Conservation (phyloP, 331 rosid genomes). For the Cucumis variabilis region DNA sequence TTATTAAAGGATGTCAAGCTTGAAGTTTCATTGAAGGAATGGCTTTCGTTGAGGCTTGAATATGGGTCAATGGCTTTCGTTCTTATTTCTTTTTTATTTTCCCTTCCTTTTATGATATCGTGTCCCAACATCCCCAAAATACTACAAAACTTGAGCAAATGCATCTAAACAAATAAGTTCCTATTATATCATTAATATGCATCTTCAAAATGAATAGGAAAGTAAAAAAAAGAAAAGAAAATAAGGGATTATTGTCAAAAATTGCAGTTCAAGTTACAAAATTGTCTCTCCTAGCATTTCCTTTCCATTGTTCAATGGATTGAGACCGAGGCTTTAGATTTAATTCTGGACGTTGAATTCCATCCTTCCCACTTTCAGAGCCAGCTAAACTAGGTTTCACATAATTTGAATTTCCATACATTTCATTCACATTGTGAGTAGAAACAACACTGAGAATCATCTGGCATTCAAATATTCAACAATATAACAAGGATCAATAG, state of each 20-base stretch:
- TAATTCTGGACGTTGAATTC: conserved; percentile 82
- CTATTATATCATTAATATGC: not conserved
- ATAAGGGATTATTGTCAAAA: conserved; percentile 27
- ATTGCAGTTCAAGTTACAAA: conserved; percentile 39
- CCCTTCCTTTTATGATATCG: too few species aligned
- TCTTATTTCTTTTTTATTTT: too few species aligned
- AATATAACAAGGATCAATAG: conserved; percentile 33
- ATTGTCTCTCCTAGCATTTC: conserved; percentile 71
- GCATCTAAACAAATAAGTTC: not conserved
- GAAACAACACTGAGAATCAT: conserved; percentile 46
- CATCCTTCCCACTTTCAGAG: conserved; percentile 66
- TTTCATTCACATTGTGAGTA: conserved; percentile 58
- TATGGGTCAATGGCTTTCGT: not conserved
- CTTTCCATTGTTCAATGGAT: conserved; percentile 61
- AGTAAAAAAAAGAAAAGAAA: too few species aligned
- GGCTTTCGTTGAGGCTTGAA: too few species aligned
- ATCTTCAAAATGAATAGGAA: not conserved
- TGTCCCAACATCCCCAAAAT: not conserved
- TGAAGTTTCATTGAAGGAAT: too few species aligned
- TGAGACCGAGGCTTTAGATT: conserved; percentile 87
- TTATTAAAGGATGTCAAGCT: too few species aligned
- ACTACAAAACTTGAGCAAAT: not conserved
- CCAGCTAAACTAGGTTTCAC: conserved; percentile 56
- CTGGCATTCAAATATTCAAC: conserved; percentile 48
- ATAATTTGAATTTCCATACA: conserved; percentile 50